Evolutionary conservation across 2,329 filamentous ascomycete species (phyloP), one percentile per base, ranked within the genome.

Genomic region (Capronia coronata): DNA sequence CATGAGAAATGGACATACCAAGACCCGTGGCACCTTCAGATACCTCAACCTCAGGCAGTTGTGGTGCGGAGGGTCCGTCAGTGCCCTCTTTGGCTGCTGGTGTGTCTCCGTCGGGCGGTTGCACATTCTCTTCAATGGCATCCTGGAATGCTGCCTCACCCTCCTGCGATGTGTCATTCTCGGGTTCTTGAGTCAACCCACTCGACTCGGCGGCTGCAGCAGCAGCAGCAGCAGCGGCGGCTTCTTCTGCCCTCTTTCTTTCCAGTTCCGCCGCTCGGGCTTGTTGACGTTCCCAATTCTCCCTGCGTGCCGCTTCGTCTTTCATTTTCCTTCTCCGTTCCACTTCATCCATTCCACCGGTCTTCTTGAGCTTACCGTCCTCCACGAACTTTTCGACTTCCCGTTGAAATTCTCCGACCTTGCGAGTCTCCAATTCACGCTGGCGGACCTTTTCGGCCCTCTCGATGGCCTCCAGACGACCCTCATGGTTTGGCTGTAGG

Each of bases 281-380:
- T 52, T 75, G 71, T 59, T 76, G 70, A 23, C 72, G 67, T 55
- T 81, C 78, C 63, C 71, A 77, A 21, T 79, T 86, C 66, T 96
- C 90, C 61, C 80, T 84, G 49, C 90, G 77, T 51, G 89, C 88
- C 59, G 80, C 78, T 53, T 97, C 93, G 62, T 98, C 93, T 66
- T 91, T 94, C 29, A 83, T 79, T 64, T 84, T 84, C 43, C 93
- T 77, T 39, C 87, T 75, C 46, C 93, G 78, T 70, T 98, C 93
- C 0, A 90, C 84, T 70, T 98, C 93, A 66, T 97, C 93, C 43
- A 95, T 84, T 0, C 93, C 93, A 34, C 93, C 93, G 11, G 86
- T 90, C 76, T 97, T 97, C 77, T 95, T 97, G 59, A 98, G 73
- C 68, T 86, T 93, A 50, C 88, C 88, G 62, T 95, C 87, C 57